Evolutionary conservation across 495 filamentous ascomycete species (phyloP).

Genomic region (Hyaloscypha hepaticicola): DNA sequence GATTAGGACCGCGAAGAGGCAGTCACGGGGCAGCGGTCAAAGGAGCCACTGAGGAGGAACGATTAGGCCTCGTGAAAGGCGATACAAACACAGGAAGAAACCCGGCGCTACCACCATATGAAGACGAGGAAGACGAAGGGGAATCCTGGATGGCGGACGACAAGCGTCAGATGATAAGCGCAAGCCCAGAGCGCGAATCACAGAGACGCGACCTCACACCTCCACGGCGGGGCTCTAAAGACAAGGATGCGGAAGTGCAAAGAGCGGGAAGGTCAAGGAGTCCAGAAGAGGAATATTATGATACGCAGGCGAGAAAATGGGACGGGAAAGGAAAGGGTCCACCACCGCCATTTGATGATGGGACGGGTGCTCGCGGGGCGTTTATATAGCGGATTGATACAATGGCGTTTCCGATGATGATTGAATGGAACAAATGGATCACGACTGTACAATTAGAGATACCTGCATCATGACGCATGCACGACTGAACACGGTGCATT

Average conservation of each 20-base stretch:
- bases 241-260: constrained; percentile 15
- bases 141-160: constrained; percentile 7
- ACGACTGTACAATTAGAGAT: constrained; percentile 11
- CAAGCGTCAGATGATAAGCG: background rate
- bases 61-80: constrained; percentile 80
- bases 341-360: constrained; percentile 22
- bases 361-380: constrained; percentile 12
- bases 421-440: constrained; percentile 5
- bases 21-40: constrained; percentile 47
- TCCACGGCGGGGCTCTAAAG: constrained; percentile 8
- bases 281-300: constrained; percentile 22
- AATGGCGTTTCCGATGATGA: constrained; percentile 4
- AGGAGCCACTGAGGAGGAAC: constrained; percentile 81
- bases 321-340: constrained; percentile 10
- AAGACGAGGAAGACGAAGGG: constrained; percentile 33
- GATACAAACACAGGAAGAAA: constrained; percentile 48
- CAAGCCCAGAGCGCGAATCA: background rate
- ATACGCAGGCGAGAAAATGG: constrained; percentile 15
- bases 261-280: background rate
- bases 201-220: constrained; percentile 17
- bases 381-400: constrained; percentile 18
- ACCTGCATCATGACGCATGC: constrained; percentile 1
- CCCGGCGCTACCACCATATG: constrained; percentile 41
- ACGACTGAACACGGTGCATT: background rate
- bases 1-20: constrained; percentile 44